Evolutionary conservation across 225 moss, liverwort and hornwort genomes (phyloP), one percentile per base, ranked within the genome.

Genomic region (Pseudoscleropodium purum): DNA sequence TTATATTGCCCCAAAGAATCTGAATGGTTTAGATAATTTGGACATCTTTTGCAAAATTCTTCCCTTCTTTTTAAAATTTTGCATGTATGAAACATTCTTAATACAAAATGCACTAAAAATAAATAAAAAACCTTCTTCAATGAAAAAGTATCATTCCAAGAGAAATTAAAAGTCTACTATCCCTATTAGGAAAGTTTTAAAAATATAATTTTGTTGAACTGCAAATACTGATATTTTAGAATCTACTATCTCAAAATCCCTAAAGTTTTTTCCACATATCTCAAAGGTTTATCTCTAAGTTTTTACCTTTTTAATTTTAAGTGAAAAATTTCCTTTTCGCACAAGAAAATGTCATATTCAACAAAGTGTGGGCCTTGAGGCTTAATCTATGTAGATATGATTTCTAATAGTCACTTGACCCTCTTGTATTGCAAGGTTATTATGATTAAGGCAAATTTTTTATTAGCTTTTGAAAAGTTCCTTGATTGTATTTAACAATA

Each of bases 301-400:
- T 17, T 65, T 33, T 3, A 11, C 4, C 0, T 3, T 8, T 18
- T 66, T 5, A 18, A 37, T 37, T 66, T 66, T 13, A 18, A 67
- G 19, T 1, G 5, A 36, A 67, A 33, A 19, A 10, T 6, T 67
- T 27, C 1, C 0, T 33, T 1, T 4, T 9, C 20, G 11, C 11
- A 67, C 11, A 36, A 36, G 2, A 66, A 36, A 67, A 19, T 67
- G 37, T 3, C 20, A 6, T 11, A 2, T 68, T 20, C 20, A 68
- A 68, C 11, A 6, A 37, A 37, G 11, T 37, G 12, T 37, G 6
- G 37, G 4, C 21, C 21, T 68, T 37, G 21, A 67, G 6, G 67
- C 36, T 34, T 6, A 66, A 0, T 34, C 34, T 66, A 18, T 18
- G 34, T 2, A 2, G 66, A 66, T 34, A 34, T 66, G 34, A 33